These are phyloP conservation scores for Plasmodium blacklocki DNA, from an alignment of 169 alveolate genomes.

Conservation along the genomic window DNA sequence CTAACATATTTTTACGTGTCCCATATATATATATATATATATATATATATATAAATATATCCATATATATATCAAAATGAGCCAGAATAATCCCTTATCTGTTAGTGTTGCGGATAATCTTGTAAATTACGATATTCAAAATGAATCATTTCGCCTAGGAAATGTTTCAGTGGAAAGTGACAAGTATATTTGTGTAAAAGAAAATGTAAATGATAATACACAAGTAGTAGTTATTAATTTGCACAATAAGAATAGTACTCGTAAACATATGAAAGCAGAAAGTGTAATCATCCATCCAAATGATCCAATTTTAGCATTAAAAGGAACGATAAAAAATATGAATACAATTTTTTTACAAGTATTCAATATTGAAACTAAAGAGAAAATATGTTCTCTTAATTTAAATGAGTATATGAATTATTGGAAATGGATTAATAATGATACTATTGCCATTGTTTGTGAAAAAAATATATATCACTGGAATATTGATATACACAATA, in stretches of 20 bases:
- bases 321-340: slow-evolving; percentile 88
- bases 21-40: background rate
- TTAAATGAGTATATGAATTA: slow-evolving; percentile 93
- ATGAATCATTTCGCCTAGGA: slow-evolving; percentile 81
- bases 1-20: no score
- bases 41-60: slow-evolving; percentile 10
- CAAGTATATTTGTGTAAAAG: slow-evolving; percentile 79
- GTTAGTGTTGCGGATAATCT: slow-evolving; percentile 81
- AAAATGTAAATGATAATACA: slow-evolving; percentile 74
- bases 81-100: slow-evolving; percentile 78
- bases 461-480: slow-evolving; percentile 94
- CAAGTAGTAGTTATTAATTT: slow-evolving; percentile 83
- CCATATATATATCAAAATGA: slow-evolving; percentile 60
- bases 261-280: slow-evolving; percentile 98
- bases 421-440: slow-evolving; percentile 95
- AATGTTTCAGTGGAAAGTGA: slow-evolving; percentile 81
- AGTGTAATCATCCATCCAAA: slow-evolving; percentile 96
- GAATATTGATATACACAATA: slow-evolving; percentile 87
- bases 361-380: slow-evolving; percentile 94
- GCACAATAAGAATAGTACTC: slow-evolving; percentile 81
- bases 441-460: slow-evolving; percentile 94
- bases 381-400: slow-evolving; percentile 93
- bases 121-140: slow-evolving; percentile 72
- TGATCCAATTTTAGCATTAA: slow-evolving; percentile 94
- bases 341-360: slow-evolving; percentile 88